Evolutionary conservation across 2,329 filamentous ascomycete genomes (phyloP), one percentile per base, ranked within the genome.

Genomic region (Pyricularia pennisetigena): DNA sequence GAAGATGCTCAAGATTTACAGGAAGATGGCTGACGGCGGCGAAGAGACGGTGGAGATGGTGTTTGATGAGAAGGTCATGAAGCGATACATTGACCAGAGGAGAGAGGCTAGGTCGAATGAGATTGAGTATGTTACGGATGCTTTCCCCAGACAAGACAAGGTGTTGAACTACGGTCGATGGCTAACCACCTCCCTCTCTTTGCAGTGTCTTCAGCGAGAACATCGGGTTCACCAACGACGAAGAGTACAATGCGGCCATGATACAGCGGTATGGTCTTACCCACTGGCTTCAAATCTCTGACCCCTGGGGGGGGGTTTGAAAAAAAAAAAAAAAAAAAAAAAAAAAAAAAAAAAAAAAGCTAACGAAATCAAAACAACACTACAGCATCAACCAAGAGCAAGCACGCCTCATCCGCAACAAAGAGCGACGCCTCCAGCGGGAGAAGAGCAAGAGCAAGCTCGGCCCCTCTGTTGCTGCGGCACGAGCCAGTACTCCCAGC

Each of bases 331-430:
- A n/a, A n/a, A n/a, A n/a, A n/a, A n/a, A n/a, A n/a, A n/a, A n/a
- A n/a, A n/a, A n/a, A n/a, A n/a, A n/a, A n/a, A n/a, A n/a, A n/a
- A n/a, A n/a, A n/a, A n/a, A n/a, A n/a, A 24, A n/a, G 30, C 23
- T 35, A 14, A 26, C 24, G 8, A 6, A 9, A 16, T 23, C 4
- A 54, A 29, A 24, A 20, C 20, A 67, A 59, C 10, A 24, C 57
- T 26, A 61, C 72, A 91, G 88, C 69, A 82, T 93, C 70, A 83
- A 88, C 73, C 85, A 86, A 72, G 94, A 98, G 78, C 86, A 96
- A 68, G 88, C 88, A 67, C 90, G 95, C 72, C 86, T 99, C 35
- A 87, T 95, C 75, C 91, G 94, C 74, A 99, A 98, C 82, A 93
- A 93, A 73, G 94, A 97, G 71, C 90, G 94, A 71, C 88, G 94